phyloP scores from a whole-genome alignment of 1,284 basidiomycete genomes.

The Cerrena zonata region DNA sequence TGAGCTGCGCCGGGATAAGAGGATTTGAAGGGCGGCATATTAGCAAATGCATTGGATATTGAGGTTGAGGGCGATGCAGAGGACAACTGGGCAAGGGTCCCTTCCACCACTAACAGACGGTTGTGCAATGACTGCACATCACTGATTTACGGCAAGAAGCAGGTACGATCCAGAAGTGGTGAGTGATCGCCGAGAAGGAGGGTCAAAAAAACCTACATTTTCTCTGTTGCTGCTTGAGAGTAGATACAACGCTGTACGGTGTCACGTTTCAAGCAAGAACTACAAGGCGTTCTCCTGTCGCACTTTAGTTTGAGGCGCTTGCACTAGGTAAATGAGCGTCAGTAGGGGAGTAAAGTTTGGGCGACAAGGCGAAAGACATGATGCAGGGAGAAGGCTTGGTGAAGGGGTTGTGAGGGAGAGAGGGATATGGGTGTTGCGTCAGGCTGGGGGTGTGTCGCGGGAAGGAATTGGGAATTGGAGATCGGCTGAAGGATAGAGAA shows the following conservation, averaged over 20 bases:
- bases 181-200: no score
- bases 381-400: no score
- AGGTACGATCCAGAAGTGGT: no score
- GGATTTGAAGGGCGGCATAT: constrained; percentile 19
- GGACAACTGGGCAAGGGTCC: constrained; percentile 42
- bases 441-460: no score
- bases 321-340: constrained; percentile 43
- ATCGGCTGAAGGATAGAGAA: not conserved
- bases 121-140: constrained; percentile 78
- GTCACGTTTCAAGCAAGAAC: constrained; percentile 71
- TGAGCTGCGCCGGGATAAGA: constrained; percentile 10
- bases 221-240: constrained; percentile 74
- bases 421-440: not conserved
- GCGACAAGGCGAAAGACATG: constrained; percentile 4
- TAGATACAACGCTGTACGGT: constrained; percentile 68
- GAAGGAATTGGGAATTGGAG: not conserved
- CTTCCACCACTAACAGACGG: constrained; percentile 59
- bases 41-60: constrained; percentile 15
- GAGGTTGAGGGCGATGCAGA: constrained; percentile 16
- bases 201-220: constrained; percentile 61
- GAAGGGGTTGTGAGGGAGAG: constrained; percentile 1
- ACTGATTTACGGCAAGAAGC: constrained; percentile 28
- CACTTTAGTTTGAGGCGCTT: constrained; percentile 79
- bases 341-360: constrained; percentile 1
- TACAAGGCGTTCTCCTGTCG: constrained; percentile 68